Percentiles rank a stretch among this genome's conserved stretches.
Evolutionary conservation across 345 rosid species (phyloP).

Genomic region (Barbarea vulgaris): DNA sequence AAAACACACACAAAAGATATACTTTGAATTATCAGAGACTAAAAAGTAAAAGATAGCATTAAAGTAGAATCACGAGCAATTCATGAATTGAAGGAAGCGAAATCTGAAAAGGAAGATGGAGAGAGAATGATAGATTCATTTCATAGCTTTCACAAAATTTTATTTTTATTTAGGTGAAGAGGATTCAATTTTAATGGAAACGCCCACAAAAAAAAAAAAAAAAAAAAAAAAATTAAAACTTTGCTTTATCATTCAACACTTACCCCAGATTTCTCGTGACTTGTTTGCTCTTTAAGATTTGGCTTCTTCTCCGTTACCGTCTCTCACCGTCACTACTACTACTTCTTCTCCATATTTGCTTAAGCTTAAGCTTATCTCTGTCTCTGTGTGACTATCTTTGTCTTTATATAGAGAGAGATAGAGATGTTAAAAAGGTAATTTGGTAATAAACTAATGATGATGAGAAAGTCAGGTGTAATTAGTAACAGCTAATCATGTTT

Average conservation of each 20-base stretch:
- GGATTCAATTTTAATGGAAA: slow-evolving; percentile 18
- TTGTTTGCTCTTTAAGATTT: not conserved
- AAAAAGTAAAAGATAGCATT: slow-evolving; percentile 28
- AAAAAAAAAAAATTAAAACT: not conserved
- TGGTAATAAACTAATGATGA: not conserved
- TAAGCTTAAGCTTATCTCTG: slow-evolving; percentile 15
- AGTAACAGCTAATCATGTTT: not conserved
- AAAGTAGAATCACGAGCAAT: slow-evolving; percentile 43
- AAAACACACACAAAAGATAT: not conserved
- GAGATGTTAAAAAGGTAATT: not conserved
- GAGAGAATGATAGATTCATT: slow-evolving; percentile 42
- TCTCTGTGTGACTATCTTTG: slow-evolving; percentile 32
- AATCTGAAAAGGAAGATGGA: slow-evolving; percentile 33
- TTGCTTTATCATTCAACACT: slow-evolving; percentile 23
- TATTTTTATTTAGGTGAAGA: not conserved
- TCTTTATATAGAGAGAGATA: slow-evolving; percentile 24
- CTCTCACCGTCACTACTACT: slow-evolving; percentile 40
- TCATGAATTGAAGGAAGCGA: slow-evolving; percentile 40
- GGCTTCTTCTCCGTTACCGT: slow-evolving; percentile 30
- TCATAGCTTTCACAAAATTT: not conserved
- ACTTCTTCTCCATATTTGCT: slow-evolving; percentile 25
- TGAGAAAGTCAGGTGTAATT: slow-evolving; percentile 1
- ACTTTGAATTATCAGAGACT: slow-evolving; percentile 35
- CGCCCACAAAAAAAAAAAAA: slow-evolving; percentile 10
- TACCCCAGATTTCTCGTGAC: slow-evolving; percentile 46